Evolutionary conservation across 176 grass and related monocot species (phyloP), one percentile per base, ranked within the genome.

Genomic region (Juncus effusus): DNA sequence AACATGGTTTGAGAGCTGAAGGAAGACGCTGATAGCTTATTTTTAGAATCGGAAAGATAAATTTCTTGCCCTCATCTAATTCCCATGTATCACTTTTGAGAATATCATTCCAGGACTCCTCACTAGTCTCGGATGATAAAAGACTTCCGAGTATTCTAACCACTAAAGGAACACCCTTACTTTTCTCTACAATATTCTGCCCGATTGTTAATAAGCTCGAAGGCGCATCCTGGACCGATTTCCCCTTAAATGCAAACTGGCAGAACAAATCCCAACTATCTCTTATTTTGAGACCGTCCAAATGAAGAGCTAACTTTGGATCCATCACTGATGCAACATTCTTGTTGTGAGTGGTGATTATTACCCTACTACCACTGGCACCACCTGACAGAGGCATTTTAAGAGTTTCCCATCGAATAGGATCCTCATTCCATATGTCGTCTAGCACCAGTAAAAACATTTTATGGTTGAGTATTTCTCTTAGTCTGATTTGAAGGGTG

Each of bases 1-100:
- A 82, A 51, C 79, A 82, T 41, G 19, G 65, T 37, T 72, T 82
- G 6, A 77, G 13, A 38, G 73, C 66, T 1, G 42, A n/a, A 75
- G 59, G 72, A 10, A 75, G 42, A 40, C 51, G 16, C 11, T 79
- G 15, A 49, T 79, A 79, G 44, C 59, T 73, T 54, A 79, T 16
- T 56, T 64, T 65, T 35, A 79, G 45, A n/a, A 56, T 42, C 8
- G 60, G 60, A 28, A 80, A 41, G 10, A 74, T 54, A 10, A 3
- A 7, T 0, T n/a, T 45, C 10, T 64, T 53, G 38, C 3, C 61
- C 6, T 36, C 16, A 3, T 15, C 69, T 10, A 57, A 10, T 8
- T 81, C 63, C 68, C 68, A 81, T 3, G 65, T n/a, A 49, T 60
- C 70, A 47, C 40, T 81, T 15, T 41, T 11, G 6, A 74, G 3